phyloP scores from a whole-genome alignment of 2,329 filamentous ascomycete species.

The Rutstroemia sp. region DNA sequence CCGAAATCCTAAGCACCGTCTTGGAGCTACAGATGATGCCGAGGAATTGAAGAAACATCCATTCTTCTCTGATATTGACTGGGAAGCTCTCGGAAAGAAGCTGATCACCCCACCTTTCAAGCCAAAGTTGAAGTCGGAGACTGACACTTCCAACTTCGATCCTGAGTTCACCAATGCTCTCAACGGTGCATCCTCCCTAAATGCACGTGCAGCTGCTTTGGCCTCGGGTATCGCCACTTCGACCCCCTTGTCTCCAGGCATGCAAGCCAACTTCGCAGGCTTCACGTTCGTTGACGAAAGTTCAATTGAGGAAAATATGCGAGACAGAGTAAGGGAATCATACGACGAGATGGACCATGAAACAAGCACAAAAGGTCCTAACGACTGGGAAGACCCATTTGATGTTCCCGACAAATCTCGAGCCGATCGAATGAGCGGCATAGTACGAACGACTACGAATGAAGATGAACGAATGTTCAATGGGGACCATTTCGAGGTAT shows the following conservation, averaged over 20 bases:
- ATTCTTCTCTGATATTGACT: constrained; percentile 93
- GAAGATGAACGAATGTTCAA: constrained; percentile 55
- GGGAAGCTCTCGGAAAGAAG: constrained; percentile 82
- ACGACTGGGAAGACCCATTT: constrained; percentile 29
- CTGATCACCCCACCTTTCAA: constrained; percentile 95
- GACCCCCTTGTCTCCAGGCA: constrained; percentile 86
- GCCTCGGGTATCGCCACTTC: constrained; percentile 81
- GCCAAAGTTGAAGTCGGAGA: constrained; percentile 90
- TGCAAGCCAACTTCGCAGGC: constrained; percentile 96
- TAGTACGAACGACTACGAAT: constrained; percentile 47
- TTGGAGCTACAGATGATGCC: constrained; percentile 85
- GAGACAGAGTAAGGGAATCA: constrained; percentile 41
- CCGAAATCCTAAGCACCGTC: constrained; percentile 89
- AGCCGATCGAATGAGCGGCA: constrained; percentile 55
- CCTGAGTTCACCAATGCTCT: constrained; percentile 96
- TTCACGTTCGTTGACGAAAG: constrained; percentile 99
- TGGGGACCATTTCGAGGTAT: constrained; percentile 56
- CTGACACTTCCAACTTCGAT: constrained; percentile 96
- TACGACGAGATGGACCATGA: constrained; percentile 56
- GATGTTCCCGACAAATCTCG: constrained; percentile 40
- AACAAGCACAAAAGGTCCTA: constrained; percentile 45
- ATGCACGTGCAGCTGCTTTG: constrained; percentile 80
- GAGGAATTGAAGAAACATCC: constrained; percentile 89
- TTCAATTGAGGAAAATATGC: constrained; percentile 81
- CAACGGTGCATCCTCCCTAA: constrained; percentile 78